A percentile compares a stretch with the other conserved stretches of the same genome.
Conservation (phyloP, 2,329 filamentous ascomycete genomes). For the Aspergillus pseudoglaucus region DNA sequence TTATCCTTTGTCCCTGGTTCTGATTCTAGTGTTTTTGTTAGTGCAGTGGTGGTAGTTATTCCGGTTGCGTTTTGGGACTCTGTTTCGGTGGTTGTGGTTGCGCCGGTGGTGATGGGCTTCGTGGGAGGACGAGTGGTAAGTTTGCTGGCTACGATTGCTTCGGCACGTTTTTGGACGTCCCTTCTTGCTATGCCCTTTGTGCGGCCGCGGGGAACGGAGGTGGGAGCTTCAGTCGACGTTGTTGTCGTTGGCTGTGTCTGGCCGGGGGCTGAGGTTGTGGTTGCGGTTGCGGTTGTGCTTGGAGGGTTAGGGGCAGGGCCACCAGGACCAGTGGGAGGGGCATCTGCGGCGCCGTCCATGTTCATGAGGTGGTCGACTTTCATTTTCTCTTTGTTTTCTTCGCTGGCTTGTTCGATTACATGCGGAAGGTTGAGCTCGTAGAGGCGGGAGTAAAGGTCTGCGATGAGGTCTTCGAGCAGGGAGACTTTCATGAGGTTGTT, state of each 20-base stretch:
- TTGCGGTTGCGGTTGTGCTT: constrained; percentile 11
- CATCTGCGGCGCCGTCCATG: constrained; percentile 28
- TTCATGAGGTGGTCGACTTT: constrained; percentile 42
- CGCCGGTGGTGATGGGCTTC: constrained; percentile 17
- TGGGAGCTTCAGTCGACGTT: constrained; percentile 20
- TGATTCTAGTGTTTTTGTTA: constrained; percentile 6
- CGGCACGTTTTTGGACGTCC: constrained; percentile 54
- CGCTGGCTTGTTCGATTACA: constrained; percentile 34
- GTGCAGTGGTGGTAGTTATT: constrained; percentile 12
- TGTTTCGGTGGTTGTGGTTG: neutral
- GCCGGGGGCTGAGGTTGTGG: constrained; percentile 24
- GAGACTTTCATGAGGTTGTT: constrained; percentile 77
- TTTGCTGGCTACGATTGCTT: constrained; percentile 46
- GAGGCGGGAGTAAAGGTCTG: constrained; percentile 71
- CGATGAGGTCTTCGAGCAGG: constrained; percentile 86
- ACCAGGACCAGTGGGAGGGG: constrained; percentile 13
- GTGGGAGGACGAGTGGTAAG: constrained; percentile 22
- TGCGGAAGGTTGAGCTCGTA: constrained; percentile 35
- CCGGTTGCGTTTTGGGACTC: constrained; percentile 2
- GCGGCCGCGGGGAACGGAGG: constrained; percentile 28
- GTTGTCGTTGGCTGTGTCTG: constrained; percentile 5
- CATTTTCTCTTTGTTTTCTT: constrained; percentile 43
- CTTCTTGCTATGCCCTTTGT: constrained; percentile 55
- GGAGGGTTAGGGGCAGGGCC: neutral
- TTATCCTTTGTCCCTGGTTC: constrained; percentile 34